Evolutionary conservation across 257 asterid species (phyloP), one percentile per base, ranked within the genome.

Genomic region (Salvia splendens): DNA sequence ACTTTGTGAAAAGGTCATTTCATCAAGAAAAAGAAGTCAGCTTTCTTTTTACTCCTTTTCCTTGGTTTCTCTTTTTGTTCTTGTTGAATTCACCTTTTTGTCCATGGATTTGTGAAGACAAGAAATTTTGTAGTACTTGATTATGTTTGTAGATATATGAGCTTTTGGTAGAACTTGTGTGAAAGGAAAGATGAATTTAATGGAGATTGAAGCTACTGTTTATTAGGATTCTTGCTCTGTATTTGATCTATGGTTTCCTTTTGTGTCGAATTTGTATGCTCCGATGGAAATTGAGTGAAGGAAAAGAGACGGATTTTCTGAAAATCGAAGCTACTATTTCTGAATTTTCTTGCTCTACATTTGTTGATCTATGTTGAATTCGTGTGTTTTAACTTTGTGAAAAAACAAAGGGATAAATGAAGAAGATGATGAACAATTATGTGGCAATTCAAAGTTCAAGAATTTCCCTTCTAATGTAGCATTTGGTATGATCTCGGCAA

Each of bases 21-120:
- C 41, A 12, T 61, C 50, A 59, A 16, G 62, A 54, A 10, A 71
- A 33, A 47, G 54, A 28, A 8, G 61, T n/a, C 61, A 57, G 40
- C 74, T 55, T 60, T 4, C 10, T 15, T 5, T 4, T 9, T 11
- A 20, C 1, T 10, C 6, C 4, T 8, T 38, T 38, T 6, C 1
- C 8, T 38, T 5, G 0, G 8, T 7, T 40, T 40, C 45, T 40
- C 11, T 40, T 40, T 40, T 40, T 40, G 45, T 40, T 40, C 11
- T 8, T 40, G 5, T 17, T 11, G 51, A 46, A 40, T 11, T 32
- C 15, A 5, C 50, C 15, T 41, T 67, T 24, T 12, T 67, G 48
- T 53, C 36, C 24, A 1, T 56, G 7, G 36, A 55, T 68, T 14
- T 68, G 35, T 28, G 14, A 35, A 35, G 47, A 64, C 43, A 45